Evolutionary conservation across 2,329 filamentous ascomycete genomes (phyloP).

Genomic region (Trichoderma semiorbis): DNA sequence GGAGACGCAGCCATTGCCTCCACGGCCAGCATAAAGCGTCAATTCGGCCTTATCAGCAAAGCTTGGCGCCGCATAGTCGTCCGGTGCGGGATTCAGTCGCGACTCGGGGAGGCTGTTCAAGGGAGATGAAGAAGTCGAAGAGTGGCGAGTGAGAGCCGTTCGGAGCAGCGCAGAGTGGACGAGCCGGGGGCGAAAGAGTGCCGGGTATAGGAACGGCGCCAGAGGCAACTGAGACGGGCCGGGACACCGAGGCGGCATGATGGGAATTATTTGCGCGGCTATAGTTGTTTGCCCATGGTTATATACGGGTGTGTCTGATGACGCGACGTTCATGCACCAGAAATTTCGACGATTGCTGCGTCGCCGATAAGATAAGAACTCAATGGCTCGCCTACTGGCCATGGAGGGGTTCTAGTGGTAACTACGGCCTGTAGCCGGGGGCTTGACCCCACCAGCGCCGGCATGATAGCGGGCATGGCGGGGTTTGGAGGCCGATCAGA

Average conservation of each 20-base stretch:
- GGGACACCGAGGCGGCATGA: slow-evolving; percentile 31
- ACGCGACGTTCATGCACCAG: neutral
- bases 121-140: slow-evolving; percentile 20
- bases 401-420: neutral
- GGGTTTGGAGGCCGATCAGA: slow-evolving; percentile 2
- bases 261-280: neutral
- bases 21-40: slow-evolving; percentile 71
- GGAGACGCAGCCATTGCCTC: slow-evolving; percentile 90
- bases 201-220: slow-evolving; percentile 48
- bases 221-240: slow-evolving; percentile 24
- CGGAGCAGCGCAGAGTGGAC: slow-evolving; percentile 23
- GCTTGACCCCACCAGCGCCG: slow-evolving; percentile 8
- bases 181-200: slow-evolving; percentile 35
- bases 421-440: neutral
- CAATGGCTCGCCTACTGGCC: neutral
- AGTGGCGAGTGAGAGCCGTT: slow-evolving; percentile 21
- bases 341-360: slow-evolving; percentile 1
- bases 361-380: slow-evolving; percentile 9
- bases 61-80: slow-evolving; percentile 76
- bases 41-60: slow-evolving; percentile 86
- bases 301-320: neutral
- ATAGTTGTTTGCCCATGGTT: neutral
- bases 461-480: neutral
- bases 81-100: slow-evolving; percentile 75
- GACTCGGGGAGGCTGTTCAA: slow-evolving; percentile 40